Evolutionary conservation across 108 stramenopile species (phyloP), one percentile per base, ranked within the genome.

Genomic region (Parietichytrium sp.): DNA sequence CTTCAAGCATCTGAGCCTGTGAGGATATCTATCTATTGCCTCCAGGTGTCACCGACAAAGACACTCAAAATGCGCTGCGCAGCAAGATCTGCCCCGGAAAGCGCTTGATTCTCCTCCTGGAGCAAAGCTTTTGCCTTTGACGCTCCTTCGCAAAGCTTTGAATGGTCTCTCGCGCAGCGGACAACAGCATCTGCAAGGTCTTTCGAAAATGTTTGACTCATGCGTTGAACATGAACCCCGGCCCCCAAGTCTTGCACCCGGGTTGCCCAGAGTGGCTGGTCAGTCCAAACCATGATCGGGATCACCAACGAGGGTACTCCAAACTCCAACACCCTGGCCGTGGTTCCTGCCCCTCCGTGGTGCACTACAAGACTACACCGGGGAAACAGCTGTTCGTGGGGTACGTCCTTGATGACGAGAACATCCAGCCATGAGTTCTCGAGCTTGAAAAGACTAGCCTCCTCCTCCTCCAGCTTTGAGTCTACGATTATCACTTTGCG

Each of bases 261-360:
- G 48, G 16, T 16, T 3, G 33, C 82, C 82, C 82, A 82, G 1
- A 81, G 78, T 0, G 30, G 51, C 72, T 82, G 82, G 6, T 82
- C 82, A 7, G 82, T 80, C 82, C 82, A 82, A 7, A 81, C 29
- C 55, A 84, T 27, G 33, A 94, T 92, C 4, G 94, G 94, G 79
- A 92, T 91, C 13, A 94, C 86, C 29, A 94, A 81, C 15, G 91
- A 91, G 18, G 94, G 94, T 10, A 88, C 55, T 4, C 88, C 89
- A 80, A 85, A 84, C 15, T 91, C 82, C 13, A 94, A 77, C 10
- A 92, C 94, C 0, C 91, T 90, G 13, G 92, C 91, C 1, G 90
- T 91, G 29, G 94, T 94, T 31, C 94, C 94, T 4, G 94, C 94
- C 30, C 94, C 94, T n/a, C 93, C 94, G 85, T 94, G 94, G 86